phyloP scores from a whole-genome alignment of 1,284 basidiomycete species.

The Trametes hirsuta region DNA sequence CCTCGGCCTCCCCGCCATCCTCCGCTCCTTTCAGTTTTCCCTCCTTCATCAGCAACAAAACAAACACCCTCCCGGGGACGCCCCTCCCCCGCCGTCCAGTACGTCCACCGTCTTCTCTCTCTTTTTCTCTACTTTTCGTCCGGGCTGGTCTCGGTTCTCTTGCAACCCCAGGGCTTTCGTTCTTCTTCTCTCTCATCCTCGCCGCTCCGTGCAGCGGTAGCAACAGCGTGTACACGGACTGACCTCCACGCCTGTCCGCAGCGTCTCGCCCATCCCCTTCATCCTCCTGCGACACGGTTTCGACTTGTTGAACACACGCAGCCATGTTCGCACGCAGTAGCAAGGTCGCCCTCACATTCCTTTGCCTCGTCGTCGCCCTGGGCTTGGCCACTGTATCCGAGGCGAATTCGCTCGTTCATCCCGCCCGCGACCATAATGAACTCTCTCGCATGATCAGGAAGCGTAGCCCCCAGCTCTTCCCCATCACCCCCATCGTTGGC shows the following conservation, averaged over 20 bases:
- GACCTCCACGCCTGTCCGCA: conserved; percentile 4
- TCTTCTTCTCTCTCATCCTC: conserved; percentile 4
- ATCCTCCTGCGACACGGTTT: conserved; percentile 17
- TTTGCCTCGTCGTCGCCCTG: conserved; percentile 59
- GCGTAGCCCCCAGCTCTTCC: conserved; percentile 42
- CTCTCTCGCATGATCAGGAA: conserved; percentile 72
- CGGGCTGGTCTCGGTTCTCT: conserved; percentile 24
- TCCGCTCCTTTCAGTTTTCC: conserved; percentile 26
- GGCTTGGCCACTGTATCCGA: conserved; percentile 46
- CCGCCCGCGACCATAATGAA: conserved; percentile 55
- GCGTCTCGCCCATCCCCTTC: conserved; percentile 15
- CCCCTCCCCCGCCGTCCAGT: conserved; percentile 22
- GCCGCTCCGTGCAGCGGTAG: not conserved
- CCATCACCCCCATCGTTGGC: conserved; percentile 24
- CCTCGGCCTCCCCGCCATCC: conserved; percentile 22
- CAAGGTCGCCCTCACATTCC: conserved; percentile 60
- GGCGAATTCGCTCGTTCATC: conserved; percentile 48
- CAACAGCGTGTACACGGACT: conserved; percentile 8
- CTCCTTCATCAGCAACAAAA: conserved; percentile 26
- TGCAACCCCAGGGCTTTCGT: not conserved
- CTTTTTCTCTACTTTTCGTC: conserved; percentile 6
- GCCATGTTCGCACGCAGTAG: conserved; percentile 50
- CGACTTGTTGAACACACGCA: conserved; percentile 18
- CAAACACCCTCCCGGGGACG: conserved; percentile 11
- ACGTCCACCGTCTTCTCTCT: conserved; percentile 15